Base-by-base conservation (phyloP, 1,139 yeast genomes). In the Suhomyces anneliseae region DNA sequence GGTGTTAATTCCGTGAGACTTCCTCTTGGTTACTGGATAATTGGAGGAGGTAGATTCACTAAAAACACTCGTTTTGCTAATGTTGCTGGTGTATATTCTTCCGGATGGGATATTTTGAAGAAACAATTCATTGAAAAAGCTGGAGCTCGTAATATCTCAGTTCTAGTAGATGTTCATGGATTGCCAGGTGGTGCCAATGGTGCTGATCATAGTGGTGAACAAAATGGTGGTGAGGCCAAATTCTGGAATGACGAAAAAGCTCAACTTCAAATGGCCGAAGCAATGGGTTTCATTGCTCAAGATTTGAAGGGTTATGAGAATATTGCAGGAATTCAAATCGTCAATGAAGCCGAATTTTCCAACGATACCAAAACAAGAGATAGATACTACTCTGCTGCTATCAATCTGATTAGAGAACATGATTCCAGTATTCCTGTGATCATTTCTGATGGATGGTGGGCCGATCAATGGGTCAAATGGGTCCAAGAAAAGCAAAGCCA, bases 361-460 rank as follows among this genome's bases (percentile, higher is more conserved):
- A 67, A 79, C 41, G 72, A 76, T 40, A 55, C 59, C 9, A 80
- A 81, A 1, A 69, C 68, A 35, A 90, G 86, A 59, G 70, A 75
- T 48, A 60, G 72, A 8, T 93, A 85, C 64, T 92, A 92, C 61
- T 62, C 76, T n/a, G 79, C 80, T 15, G 95, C 96, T 0, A 69
- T 83, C 36, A 72, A 75, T 38, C 76, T 78, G 47, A 83, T 92
- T 40, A 74, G 95, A 38, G 64, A 68, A 27, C 70, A 72, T 9
- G 87, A 89, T 58, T 46, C 62, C 0, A 68, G 68, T 4, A 66
- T 90, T 29, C 97, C 97, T 0, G 72, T 93, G 8, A 70, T 87
- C 14, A 87, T 93, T 43, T 88, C 97, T 2, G 98, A 93, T 62
- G 96, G 96, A 4, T 93, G 98, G 98, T 85, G 90, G 83, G 79